These are phyloP conservation scores for Hirschioporus abietinus DNA, from an alignment of 768 basidiomycete genomes.

Conservation along the genomic window DNA sequence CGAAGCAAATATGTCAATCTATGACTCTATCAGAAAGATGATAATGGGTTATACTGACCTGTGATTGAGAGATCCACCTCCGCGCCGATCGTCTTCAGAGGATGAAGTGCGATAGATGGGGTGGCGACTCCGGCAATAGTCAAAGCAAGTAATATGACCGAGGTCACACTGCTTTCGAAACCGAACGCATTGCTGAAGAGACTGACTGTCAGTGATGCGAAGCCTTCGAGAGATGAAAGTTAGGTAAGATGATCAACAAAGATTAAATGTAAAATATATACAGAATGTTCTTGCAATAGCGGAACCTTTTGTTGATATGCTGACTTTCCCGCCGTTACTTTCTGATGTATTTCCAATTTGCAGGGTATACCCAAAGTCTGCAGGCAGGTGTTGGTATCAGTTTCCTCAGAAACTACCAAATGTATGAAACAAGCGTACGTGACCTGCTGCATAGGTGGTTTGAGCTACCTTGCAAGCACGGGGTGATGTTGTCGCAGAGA, in stretches of 20 bases:
- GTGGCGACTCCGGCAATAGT: neutral
- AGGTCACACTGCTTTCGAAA: neutral
- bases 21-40: neutral
- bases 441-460: neutral
- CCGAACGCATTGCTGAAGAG: neutral
- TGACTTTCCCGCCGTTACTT: neutral
- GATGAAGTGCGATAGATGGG: neutral
- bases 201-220: neutral
- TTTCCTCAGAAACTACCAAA: neutral
- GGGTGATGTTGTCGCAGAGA: neutral
- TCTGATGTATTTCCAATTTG: neutral
- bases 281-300: neutral
- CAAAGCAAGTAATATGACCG: neutral
- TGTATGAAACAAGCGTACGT: neutral
- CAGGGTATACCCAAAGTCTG: neutral
- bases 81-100: neutral
- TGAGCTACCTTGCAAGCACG: neutral
- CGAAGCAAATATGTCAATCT: neutral
- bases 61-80: neutral
- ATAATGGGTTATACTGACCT: neutral
- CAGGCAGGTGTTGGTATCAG: neutral
- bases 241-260: neutral
- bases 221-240: neutral
- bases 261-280: neutral
- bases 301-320: neutral